Base-by-base conservation (phyloP, 805 yeast species). In the Yarrowia bubula region DNA sequence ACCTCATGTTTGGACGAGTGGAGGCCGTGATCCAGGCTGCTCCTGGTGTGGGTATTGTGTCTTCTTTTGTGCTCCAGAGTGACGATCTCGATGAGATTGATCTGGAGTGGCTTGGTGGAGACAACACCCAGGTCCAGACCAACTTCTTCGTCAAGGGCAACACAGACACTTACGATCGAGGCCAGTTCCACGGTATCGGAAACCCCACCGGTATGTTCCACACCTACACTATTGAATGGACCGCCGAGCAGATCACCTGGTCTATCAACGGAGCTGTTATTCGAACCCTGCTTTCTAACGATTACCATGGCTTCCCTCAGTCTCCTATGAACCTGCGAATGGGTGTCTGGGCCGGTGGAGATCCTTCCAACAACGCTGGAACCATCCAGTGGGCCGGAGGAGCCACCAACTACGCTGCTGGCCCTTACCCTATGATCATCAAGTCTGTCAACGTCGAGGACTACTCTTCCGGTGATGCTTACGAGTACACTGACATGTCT, bases 21-120 rank as follows among this genome's bases (percentile, higher is more conserved):
- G 96, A 89, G 74, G 91, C 85, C 6, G 80, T 79, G 1, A 74
- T 89, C 67, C 81, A 86, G 73, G 89, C 92, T 15, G 92, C 96
- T 4, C 77, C 82, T 14, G 97, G 97, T 31, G 76, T 75, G 17
- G 97, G 97, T 68, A 81, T 92, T 44, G 84, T 91, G 13, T 88
- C 97, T 0, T 86, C 95, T 1, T 84, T 92, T 69, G 90, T 87
- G 69, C 80, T 92, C 64, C 96, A 90, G 73, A 79, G 84, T 70
- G 97, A 92, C 74, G 96, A 88, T 71, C 79, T 87, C 68, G 98
- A 92, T 76, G 98, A 92, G 76, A 85, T 92, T 53, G 98, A 92
- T 76, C 72, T 89, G 57, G 97, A 92, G 75, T 88, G 95, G 86
- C 80, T 89, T 50, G 97, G 97, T 17, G 86, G 89, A 55, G 96